Base-by-base conservation (phyloP, 306 rosid species). In the Rubus parviflorus region DNA sequence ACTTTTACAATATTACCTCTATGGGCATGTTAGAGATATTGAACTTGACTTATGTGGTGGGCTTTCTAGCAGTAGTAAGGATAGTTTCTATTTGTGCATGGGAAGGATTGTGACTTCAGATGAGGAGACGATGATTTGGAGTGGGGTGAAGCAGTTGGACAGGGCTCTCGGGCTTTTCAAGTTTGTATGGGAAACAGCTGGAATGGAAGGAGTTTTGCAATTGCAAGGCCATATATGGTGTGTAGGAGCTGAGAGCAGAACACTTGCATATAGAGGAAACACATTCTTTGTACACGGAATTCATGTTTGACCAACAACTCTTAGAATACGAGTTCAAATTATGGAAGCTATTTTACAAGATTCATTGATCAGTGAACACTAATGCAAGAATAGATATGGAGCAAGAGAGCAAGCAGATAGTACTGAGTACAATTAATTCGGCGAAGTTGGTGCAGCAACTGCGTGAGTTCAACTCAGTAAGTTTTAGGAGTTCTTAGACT, bases 161-260 rank as follows among this genome's bases (percentile, higher is more conserved):
- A 81, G 87, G 53, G 94, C 82, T 2, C 92, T 95, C 16, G 89
- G 90, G 42, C 82, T 95, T 86, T 92, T 88, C 80, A 88, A 86
- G 86, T 89, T 90, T 84, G 88, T 92, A 13, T 95, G 96, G 94
- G 97, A 95, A 87, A 88, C 86, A 13, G 90, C 97, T 40, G 89
- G 85, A 54, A 83, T 87, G 91, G 88, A 87, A 79, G 99, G 89
- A 19, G 68, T 57, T 57, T 80, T 92, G 84, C 87, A 88, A 40
- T 80, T 92, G 81, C 92, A 89, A 82, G 97, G 99, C 63, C 97
- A 92, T 90, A 42, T 95, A 65, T 95, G 95, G 91, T 87, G 91
- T 70, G 93, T 90, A 61, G 96, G 90, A 76, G 91, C 87, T 72
- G 86, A 86, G 58, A 62, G 38, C 47, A 92, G 89, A 79, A 68